phyloP scores from a whole-genome alignment of 805 yeast genomes.

The Metschnikowia anglica region DNA sequence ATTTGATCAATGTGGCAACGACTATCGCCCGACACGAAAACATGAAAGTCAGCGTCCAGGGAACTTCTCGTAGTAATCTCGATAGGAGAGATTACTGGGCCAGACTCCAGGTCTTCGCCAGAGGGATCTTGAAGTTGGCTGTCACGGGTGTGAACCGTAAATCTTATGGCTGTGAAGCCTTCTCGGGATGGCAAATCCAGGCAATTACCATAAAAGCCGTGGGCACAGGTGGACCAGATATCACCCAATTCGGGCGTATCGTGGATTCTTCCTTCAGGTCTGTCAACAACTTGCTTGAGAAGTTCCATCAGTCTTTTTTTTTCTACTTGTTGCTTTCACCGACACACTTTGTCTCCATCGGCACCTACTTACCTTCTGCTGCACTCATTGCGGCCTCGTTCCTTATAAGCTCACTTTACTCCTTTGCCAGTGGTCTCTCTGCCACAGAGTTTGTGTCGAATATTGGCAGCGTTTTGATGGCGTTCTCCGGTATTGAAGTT shows the following conservation, averaged over 20 bases:
- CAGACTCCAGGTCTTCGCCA: conserved; percentile 56
- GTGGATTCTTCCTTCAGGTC: conserved; percentile 86
- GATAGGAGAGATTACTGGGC: conserved; percentile 48
- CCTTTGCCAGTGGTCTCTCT: conserved; percentile 46
- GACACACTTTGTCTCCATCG: conserved; percentile 81
- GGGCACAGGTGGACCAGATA: conserved; percentile 59
- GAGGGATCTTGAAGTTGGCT: conserved; percentile 69
- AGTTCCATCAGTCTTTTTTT: conserved; percentile 95
- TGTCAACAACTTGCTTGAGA: conserved; percentile 87
- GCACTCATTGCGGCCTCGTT: conserved; percentile 66
- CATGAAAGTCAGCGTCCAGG: conserved; percentile 65
- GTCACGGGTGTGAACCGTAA: conserved; percentile 61
- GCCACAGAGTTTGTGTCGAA: conserved; percentile 22
- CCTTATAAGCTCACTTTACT: conserved; percentile 64
- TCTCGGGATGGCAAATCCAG: conserved; percentile 95
- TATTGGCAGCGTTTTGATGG: conserved; percentile 26
- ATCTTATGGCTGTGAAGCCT: conserved; percentile 80
- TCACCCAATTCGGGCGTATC: conserved; percentile 88
- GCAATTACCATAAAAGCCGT: conserved; percentile 76
- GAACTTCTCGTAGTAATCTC: conserved; percentile 47
- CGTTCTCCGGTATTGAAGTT: conserved; percentile 31
- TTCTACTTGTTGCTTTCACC: conserved; percentile 84
- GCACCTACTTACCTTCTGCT: conserved; percentile 88
- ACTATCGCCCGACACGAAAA: conserved; percentile 74
- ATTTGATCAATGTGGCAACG: conserved; percentile 80